These are phyloP conservation scores for Uronychia binucleata DNA, from an alignment of 73 alveolate genomes.

Conservation along the genomic window DNA sequence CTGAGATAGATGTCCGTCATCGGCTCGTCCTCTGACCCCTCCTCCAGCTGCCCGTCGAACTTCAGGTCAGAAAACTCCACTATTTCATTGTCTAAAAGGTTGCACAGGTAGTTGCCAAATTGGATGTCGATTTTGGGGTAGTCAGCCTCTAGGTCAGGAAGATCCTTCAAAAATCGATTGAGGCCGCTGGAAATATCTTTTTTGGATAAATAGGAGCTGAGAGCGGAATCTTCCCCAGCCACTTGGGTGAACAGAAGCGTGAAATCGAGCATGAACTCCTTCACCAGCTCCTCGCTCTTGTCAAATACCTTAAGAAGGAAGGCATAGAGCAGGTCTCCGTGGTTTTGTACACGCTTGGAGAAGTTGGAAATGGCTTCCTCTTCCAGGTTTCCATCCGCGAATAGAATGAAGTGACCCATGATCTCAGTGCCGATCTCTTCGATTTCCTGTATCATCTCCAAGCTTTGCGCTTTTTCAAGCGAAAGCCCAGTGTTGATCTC, in stretches of 20 bases:
- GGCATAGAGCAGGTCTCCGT: not conserved
- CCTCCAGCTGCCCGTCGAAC: not conserved
- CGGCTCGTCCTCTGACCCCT: not conserved
- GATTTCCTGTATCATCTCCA: not conserved
- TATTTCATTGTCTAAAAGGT: not conserved
- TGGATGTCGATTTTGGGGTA: not conserved
- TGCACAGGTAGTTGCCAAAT: not conserved
- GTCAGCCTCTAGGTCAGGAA: conserved; percentile 12
- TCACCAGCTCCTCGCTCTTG: not conserved
- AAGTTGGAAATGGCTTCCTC: not conserved
- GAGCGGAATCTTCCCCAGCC: not conserved
- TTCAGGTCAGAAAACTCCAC: not conserved
- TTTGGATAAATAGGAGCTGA: not conserved
- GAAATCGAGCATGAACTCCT: not conserved
- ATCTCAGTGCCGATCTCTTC: not conserved
- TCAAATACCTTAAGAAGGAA: conserved; percentile 1
- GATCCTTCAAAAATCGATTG: not conserved
- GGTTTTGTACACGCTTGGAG: not conserved
- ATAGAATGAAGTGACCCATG: not conserved
- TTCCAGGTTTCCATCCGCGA: not conserved
- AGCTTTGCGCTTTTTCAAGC: not conserved
- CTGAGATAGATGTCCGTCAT: conserved; percentile 8
- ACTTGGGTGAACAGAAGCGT: not conserved
- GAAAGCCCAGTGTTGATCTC: not conserved
- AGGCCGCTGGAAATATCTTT: not conserved